Percentiles rank a stretch among this genome's conserved stretches.
Evolutionary conservation across 148 eudicot genomes (phyloP).

Genomic region (Fallopia convolvulus): DNA sequence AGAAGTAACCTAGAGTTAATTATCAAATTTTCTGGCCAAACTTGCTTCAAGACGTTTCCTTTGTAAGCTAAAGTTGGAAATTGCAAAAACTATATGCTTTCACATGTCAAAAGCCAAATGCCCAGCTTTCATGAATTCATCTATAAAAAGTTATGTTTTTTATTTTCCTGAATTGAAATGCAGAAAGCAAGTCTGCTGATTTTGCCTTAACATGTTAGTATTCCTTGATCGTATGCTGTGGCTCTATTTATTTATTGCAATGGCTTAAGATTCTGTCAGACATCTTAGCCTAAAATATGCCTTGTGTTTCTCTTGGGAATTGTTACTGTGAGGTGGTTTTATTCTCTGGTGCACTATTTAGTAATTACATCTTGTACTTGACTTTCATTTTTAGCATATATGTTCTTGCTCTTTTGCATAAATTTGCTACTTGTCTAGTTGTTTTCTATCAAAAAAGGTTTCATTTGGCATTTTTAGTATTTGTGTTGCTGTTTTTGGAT

Average conservation of each 20-base stretch:
- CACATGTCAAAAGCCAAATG: not conserved
- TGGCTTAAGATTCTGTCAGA: constrained; percentile 3
- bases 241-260: constrained; percentile 6
- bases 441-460: not conserved
- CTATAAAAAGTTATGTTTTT: not conserved
- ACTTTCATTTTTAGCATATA: not conserved
- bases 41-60: not conserved
- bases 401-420: not conserved
- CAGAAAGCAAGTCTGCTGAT: not conserved
- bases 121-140: constrained; percentile 2
- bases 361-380: not conserved
- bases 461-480: not conserved
- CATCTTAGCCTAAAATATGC: not conserved
- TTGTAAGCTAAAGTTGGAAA: not conserved
- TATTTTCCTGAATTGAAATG: not conserved
- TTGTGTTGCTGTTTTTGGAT: not conserved
- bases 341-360: not conserved
- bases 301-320: constrained; percentile 6
- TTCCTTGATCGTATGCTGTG: not conserved
- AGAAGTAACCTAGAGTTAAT: not conserved
- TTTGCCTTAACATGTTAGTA: not conserved
- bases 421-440: not conserved
- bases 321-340: not conserved
- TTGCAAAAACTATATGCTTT: not conserved
- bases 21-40: not conserved